Evolutionary conservation across 2,329 filamentous ascomycete species (phyloP).

Genomic region (Aureobasidium sp.): DNA sequence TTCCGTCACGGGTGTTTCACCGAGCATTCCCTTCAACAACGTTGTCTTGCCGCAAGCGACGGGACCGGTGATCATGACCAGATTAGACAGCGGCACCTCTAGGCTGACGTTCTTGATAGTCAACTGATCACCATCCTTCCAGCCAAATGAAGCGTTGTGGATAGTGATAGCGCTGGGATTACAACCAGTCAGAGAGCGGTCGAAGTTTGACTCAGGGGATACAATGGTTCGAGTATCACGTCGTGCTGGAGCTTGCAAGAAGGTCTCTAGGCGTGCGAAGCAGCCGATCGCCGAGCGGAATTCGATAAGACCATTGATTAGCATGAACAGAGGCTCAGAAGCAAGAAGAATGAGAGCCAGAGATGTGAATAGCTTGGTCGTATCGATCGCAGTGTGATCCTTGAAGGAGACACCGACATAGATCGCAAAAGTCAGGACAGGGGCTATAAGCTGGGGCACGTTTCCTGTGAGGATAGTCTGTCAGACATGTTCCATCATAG

Average conservation of each 20-base stretch:
- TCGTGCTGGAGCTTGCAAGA: constrained; percentile 25
- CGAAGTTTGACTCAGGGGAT: background rate
- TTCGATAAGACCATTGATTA: constrained; percentile 9
- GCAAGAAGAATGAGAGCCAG: constrained; percentile 11
- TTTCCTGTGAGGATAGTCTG: background rate
- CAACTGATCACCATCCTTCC: constrained; percentile 37
- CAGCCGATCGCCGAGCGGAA: constrained; percentile 27
- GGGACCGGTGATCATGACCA: constrained; percentile 45
- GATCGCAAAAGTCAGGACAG: constrained; percentile 13
- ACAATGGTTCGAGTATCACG: constrained; percentile 24
- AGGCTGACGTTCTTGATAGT: constrained; percentile 36
- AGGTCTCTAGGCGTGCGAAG: constrained; percentile 41
- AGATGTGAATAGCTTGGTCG: constrained; percentile 12
- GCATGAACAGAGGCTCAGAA: constrained; percentile 8
- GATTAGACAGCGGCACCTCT: constrained; percentile 34
- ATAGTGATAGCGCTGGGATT: constrained; percentile 36
- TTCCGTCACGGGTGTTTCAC: constrained; percentile 33
- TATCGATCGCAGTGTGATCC: background rate
- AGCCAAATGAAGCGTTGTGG: constrained; percentile 32
- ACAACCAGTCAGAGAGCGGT: background rate
- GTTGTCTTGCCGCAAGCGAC: constrained; percentile 48
- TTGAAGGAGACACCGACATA: background rate
- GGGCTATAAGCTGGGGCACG: constrained; percentile 15
- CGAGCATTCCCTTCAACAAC: constrained; percentile 38
- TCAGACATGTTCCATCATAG: background rate